phyloP scores from a whole-genome alignment of 345 rosid genomes.

The Brassica incana region DNA sequence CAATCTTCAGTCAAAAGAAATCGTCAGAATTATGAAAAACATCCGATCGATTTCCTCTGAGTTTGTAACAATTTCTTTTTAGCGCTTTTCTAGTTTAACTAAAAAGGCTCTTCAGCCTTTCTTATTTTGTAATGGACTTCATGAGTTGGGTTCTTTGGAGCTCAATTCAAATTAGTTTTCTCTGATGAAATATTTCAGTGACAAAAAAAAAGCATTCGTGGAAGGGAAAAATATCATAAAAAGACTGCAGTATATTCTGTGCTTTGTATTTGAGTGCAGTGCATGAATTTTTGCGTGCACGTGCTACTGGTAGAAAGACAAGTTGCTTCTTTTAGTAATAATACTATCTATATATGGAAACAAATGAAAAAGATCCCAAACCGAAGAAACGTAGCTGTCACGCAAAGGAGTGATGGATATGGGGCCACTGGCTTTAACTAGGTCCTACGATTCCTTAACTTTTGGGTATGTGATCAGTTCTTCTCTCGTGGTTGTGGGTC shows the following conservation, averaged over 20 bases:
- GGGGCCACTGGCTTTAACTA: not conserved
- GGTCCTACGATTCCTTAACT: not conserved
- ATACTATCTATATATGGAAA: not conserved
- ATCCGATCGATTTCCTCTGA: no score
- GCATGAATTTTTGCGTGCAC: not conserved
- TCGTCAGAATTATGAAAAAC: no score
- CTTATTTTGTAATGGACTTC: no score
- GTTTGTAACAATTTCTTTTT: no score
- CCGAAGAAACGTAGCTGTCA: not conserved
- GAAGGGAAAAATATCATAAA: not conserved
- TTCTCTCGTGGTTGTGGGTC: not conserved
- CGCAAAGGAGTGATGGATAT: not conserved
- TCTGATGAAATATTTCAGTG: no score
- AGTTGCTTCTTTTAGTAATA: not conserved
- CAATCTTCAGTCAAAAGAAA: no score
- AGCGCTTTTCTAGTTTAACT: no score
- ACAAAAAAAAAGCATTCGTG: not conserved
- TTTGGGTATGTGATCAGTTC: no score
- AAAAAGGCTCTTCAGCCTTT: no score
- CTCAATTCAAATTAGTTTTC: no score
- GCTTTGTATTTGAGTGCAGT: not conserved
- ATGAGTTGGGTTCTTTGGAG: no score
- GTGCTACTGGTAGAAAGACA: not conserved
- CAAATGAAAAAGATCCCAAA: not conserved
- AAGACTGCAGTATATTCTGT: not conserved